Evolutionary conservation across 78 protist genomes (phyloP), one percentile per base, ranked within the genome.

Genomic region (Speleostelium caveatum): DNA sequence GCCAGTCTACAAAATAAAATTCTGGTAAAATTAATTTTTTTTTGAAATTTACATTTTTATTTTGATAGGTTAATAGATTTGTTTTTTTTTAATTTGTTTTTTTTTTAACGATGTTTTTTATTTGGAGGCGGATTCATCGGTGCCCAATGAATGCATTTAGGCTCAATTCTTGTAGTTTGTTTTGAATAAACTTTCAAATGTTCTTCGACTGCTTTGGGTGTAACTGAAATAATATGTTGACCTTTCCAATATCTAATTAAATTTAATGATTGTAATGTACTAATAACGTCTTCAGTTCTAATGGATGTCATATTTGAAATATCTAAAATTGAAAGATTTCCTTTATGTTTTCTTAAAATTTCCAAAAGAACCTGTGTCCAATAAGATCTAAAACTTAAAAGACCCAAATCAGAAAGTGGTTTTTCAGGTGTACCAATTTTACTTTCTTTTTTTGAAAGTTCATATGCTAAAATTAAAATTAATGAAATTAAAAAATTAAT

Each of bases 361-460:
- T 86, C 85, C 26, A 94, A 68, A 0, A 94, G 39, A 24, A 72
- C 95, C 2, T 58, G 67, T 14, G 94, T 36, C 99, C 99, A 97
- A 92, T 97, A 97, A 1, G 87, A 65, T n/a, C 95, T 80, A 86
- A 96, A 98, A 24, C 94, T 33, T 5, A 98, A 73, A 14, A 83
- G 59, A 22, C 99, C 99, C 1, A 99, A 91, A 58, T 99, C 99
- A 0, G 99, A 97, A 19, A 99, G 94, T 0, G 99, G 99, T 35
- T 94, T 93, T 85, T 99, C 99, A 1, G 99, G 99, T 24, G 99
- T 83, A 53, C 99, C 99, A 5, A 97, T 45, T 60, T 95, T 94
- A 22, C 35, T 33, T 63, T 98, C 99, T 19, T 76, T 73, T 73
- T 92, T 85, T 0, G 98, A 92, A 0, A 99, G 87, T 66, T 95